Evolutionary conservation across 225 moss, liverwort and hornwort genomes (phyloP).

Genomic region (Physcomitrium patens): DNA sequence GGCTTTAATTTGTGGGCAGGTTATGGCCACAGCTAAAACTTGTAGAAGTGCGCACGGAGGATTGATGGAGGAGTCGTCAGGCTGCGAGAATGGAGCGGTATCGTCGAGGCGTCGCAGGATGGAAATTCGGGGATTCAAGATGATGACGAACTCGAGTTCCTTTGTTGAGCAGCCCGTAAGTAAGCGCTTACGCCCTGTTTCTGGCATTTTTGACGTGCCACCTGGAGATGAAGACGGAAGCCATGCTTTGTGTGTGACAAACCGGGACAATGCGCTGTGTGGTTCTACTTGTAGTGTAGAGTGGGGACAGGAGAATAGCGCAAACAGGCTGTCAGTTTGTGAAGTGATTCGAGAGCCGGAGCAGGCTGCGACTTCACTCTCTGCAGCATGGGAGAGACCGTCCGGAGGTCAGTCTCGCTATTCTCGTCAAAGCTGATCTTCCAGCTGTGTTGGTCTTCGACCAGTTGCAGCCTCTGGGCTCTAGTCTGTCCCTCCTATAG

Average conservation of each 20-base stretch:
- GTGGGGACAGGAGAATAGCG: slow-evolving; percentile 48
- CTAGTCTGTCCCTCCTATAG: neutral
- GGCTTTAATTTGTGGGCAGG: slow-evolving; percentile 26
- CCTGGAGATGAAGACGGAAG: slow-evolving; percentile 31
- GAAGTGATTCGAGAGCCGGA: slow-evolving; percentile 36
- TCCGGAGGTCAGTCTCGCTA: slow-evolving; percentile 57
- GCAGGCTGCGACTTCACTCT: slow-evolving; percentile 53
- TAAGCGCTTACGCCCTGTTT: slow-evolving; percentile 72
- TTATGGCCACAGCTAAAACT: slow-evolving; percentile 61
- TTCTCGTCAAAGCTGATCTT: slow-evolving; percentile 37
- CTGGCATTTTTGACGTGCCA: slow-evolving; percentile 37
- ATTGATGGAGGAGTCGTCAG: slow-evolving; percentile 56
- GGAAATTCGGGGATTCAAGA: slow-evolving; percentile 78
- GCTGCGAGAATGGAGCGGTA: slow-evolving; percentile 47
- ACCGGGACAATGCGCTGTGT: slow-evolving; percentile 33
- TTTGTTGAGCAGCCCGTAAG: slow-evolving; percentile 68
- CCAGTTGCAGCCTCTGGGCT: slow-evolving; percentile 21
- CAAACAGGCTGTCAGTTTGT: slow-evolving; percentile 39
- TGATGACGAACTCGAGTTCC: slow-evolving; percentile 43
- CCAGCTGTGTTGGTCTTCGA: slow-evolving; percentile 28
- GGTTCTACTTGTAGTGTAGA: slow-evolving; percentile 48
- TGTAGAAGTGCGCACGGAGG: slow-evolving; percentile 37
- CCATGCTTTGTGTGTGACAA: slow-evolving; percentile 26
- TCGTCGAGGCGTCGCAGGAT: slow-evolving; percentile 71
- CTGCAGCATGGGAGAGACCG: slow-evolving; percentile 53